Evolutionary conservation across 2,329 filamentous ascomycete genomes (phyloP), one percentile per base, ranked within the genome.

Genomic region (Fusarium sp.): DNA sequence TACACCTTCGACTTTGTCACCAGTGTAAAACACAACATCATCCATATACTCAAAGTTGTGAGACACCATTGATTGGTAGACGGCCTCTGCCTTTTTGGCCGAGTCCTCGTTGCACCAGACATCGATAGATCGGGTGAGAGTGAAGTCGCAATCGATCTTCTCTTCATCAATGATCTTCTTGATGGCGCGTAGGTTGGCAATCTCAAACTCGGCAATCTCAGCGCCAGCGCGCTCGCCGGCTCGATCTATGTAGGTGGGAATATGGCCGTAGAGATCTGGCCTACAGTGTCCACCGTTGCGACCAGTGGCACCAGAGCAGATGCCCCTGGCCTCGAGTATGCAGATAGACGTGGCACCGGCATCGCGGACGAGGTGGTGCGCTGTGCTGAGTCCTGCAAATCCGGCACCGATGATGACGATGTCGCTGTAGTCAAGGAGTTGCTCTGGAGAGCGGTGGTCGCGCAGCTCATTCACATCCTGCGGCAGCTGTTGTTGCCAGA

Each of bases 21-120:
- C 53, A 4, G 53, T 56, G n/a, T 56, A 56, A 33, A 56, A 56
- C 11, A 56, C 53, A 39, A 56, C 44, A 40, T 56, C 53, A 19
- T 56, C 53, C 34, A 56, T 50, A 10, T 56, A 56, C 53, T 56
- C 53, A 9, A 56, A 50, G 24, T 56, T 56, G 2, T 31, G 53
- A 13, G 53, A 28, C 8, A 50, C 53, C 53, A 56, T 56, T 24
- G 53, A 50, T 6, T 33, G 24, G 4, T 56, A 56, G 3, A 56
- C 44, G 0, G 53, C 53, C 11, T 56, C 53, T 7, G 53, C 53
- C 17, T 56, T 56, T 33, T 56, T 56, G 8, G 53, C 53, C 0
- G 53, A 49, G 7, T 56, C 53, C 15, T 56, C 53, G 10, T 56
- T 56, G 3, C 53, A 56, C 53, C 53, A 56, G 13, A 50, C 53